Base-by-base conservation (phyloP, 108 stramenopile genomes). In the Skeletonema marinoi region DNA sequence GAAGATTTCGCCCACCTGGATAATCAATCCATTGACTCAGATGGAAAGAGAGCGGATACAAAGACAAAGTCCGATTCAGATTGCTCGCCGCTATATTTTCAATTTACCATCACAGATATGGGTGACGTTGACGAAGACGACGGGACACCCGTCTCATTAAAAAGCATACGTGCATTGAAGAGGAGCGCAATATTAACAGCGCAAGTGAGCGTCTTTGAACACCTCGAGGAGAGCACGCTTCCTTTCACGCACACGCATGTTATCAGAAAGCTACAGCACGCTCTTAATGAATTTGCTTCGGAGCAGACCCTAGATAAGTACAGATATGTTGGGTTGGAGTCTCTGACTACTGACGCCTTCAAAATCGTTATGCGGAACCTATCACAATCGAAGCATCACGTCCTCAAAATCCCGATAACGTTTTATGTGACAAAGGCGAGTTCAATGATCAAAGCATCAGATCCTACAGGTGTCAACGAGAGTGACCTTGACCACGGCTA, bases 261-360 rank as follows among this genome's bases (percentile, higher is more conserved):
- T 41, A 74, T 75, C 19, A 75, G 71, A 32, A 80, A 87, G 65
- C 69, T 91, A 16, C 58, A 62, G 35, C 39, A 67, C 33, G 68
- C 82, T 11, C 61, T 94, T 60, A 89, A 80, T 62, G 79, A 87
- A 17, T 90, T 88, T 60, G 69, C 81, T 42, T 85, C 90, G 0
- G 91, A 92, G 68, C 91, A 88, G 63, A 87, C 74, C 6, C 81
- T 94, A 14, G 91, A 91, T 66, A 82, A 85, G 39, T 74, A 91
- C 60, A 68, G 82, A 14, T 74, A 81, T 48, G 14, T 66, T 6
- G 86, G 88, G 31, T 14, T 5, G 6, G 10, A 62, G 32, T 66
- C 62, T 11, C 71, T 86, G 60, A 78, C 85, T 16, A 60, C 83
- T 8, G 87, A 85, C 0, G 83, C 77, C 50, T 60, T 90, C 16